Evolutionary conservation across 305 asterid species (phyloP), one percentile per base, ranked within the genome.

Genomic region (Fraxinus ornus): DNA sequence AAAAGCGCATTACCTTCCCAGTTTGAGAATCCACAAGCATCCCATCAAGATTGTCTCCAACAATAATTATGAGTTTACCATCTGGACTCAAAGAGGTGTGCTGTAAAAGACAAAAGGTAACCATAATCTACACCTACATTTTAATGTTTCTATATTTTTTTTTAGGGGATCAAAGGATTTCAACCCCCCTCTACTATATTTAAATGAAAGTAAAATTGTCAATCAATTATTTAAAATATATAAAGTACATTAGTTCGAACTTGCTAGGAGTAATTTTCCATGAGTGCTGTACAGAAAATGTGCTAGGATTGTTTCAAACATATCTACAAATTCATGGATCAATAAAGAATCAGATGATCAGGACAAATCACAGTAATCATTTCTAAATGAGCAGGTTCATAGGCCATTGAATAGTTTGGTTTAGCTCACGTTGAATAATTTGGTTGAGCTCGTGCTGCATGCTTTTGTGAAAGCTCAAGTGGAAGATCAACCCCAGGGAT

Each of bases 81-180:
- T 89, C 92, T 15, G 91, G 92, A 86, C 91, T 88, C 55, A 89
- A 81, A 79, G 90, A 88, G 75, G 92, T 86, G 81, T 89, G 92
- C 92, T 71, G 76, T n/a, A 26, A 60, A 26, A 33, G 47, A 30
- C 76, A 74, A 47, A 77, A 17, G 21, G 30, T 19, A 1, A 55
- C n/a, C 74, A 66, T 24, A 28, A 55, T 1, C 24, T 55, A 78
- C 47, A 49, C 71, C 62, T 17, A 71, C 35, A 71, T 71, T 71
- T 70, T 33, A 6, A 32, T 71, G 24, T 32, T 15, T 47, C 5
- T 4, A 33, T 41, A 9, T 41, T 9, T 9, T 12, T 55, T 15
- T 55, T 55, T 55, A 55, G 24, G 66, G 10, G 66, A 55, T 55
- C 66, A 2, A 55, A 55, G 26, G 66, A n/a, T 55, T n/a, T 19